Percentiles rank a stretch among this genome's conserved stretches.
These are phyloP conservation scores for Ophiocordyceps camponoti-floridani DNA, from an alignment of 2,329 filamentous ascomycete genomes.

Conservation along the genomic window DNA sequence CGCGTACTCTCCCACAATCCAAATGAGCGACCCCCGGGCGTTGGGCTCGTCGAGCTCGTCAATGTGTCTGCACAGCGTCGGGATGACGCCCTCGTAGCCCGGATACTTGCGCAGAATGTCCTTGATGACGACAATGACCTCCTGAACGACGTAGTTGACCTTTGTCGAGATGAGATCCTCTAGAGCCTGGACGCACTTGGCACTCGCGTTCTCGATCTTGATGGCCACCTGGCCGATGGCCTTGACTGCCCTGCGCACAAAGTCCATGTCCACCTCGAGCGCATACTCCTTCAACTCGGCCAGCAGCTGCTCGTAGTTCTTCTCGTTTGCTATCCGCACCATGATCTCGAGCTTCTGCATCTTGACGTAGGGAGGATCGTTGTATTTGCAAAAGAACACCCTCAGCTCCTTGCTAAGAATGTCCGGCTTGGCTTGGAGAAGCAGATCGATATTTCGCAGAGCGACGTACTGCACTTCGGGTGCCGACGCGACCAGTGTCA, in stretches of 20 bases:
- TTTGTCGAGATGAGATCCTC: conserved; percentile 94
- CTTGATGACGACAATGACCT: conserved; percentile 93
- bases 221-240: conserved; percentile 97
- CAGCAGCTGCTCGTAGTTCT: conserved; percentile 87
- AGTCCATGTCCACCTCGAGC: conserved; percentile 96
- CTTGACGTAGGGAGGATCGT: conserved; percentile 98
- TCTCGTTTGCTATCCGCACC: conserved; percentile 93
- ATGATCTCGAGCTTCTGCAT: conserved; percentile 97
- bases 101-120: conserved; percentile 99
- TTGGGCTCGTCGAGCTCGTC: conserved; percentile 95
- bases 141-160: conserved; percentile 95
- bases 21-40: conserved; percentile 96
- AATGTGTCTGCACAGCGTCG: conserved; percentile 84
- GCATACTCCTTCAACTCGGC: conserved; percentile 92
- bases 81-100: conserved; percentile 96
- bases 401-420: conserved; percentile 91
- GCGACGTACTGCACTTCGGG: conserved; percentile 98
- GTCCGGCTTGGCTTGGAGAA: conserved; percentile 81
- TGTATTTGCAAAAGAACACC: conserved; percentile 99
- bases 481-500: conserved; percentile 87
- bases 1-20: conserved; percentile 97
- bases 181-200: conserved; percentile 78
- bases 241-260: conserved; percentile 91
- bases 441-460: conserved; percentile 80
- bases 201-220: conserved; percentile 90